Evolutionary conservation across 768 basidiomycete genomes (phyloP), one percentile per base, ranked within the genome.

Genomic region (Macrolepiota fuliginosa): DNA sequence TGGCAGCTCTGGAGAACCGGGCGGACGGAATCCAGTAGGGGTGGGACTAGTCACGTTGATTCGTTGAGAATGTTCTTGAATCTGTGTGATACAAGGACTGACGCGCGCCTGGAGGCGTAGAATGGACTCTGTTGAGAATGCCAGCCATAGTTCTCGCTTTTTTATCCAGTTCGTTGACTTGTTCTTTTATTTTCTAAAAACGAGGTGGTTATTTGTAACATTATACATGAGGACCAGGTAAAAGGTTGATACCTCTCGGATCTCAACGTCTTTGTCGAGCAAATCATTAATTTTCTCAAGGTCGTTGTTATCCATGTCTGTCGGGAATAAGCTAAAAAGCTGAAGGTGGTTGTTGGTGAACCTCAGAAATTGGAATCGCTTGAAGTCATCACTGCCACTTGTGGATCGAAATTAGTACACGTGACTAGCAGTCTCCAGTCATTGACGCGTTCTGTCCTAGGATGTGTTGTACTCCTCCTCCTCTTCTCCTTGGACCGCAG

Each of bases 71-170:
- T 46, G 49, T 40, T 47, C 29, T 37, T 42, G 35, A 25, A 25
- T 61, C 40, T n/a, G 29, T 54, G 61, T 17, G 51, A 27, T 22
- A 9, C 54, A 56, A 39, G 40, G 27, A 73, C 82, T 71, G 70
- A 92, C 91, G 77, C 56, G 81, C 77, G 50, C 81, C 74, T 3
- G 77, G 68, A 6, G 84, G 83, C 2, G 91, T 93, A 5, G 90
- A 91, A 68, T 94, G 92, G 12, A 93, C 85, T 66, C 84, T 89
- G 76, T 90, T 92, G 58, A 94, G 77, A 45, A 85, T 70, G n/a
- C 89, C 90, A n/a, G 83, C 77, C 78, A 92, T 86, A 2, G 79
- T 79, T 17, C 92, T 83, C 6, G 85, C 79, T 69, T 87, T 89
- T 74, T 88, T 92, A 72, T 93, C 91, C 1, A 93, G 77, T 67